A percentile compares a stretch with the other conserved stretches of the same genome.
Evolutionary conservation across 192 early-diverging fungal species (phyloP).

Genomic region (Backusella sp.): DNA sequence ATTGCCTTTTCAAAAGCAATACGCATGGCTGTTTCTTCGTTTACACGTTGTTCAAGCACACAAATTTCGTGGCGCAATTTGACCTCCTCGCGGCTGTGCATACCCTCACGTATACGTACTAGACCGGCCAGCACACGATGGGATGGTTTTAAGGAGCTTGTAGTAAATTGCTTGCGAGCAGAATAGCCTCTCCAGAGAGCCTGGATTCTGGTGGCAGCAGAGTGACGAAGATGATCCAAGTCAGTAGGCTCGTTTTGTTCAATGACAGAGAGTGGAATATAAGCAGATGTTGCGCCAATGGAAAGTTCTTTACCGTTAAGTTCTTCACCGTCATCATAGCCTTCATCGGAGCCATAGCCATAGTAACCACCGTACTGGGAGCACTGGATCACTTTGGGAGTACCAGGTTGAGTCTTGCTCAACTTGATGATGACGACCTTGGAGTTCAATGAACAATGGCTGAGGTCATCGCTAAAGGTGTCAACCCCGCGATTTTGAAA

Average conservation of each 20-base stretch:
- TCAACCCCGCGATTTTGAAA: neutral
- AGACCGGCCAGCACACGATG: conserved; percentile 13
- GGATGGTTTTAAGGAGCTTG: neutral
- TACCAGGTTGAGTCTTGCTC: neutral
- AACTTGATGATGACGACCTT: conserved; percentile 4
- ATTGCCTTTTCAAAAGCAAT: conserved; percentile 31
- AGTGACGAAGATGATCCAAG: neutral
- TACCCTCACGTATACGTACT: conserved; percentile 6
- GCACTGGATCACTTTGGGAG: conserved; percentile 3
- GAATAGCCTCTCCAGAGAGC: conserved; percentile 18
- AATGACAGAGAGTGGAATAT: conserved; percentile 20
- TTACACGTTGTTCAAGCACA: conserved; percentile 15
- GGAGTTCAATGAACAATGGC: neutral
- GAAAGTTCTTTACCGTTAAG: conserved; percentile 8
- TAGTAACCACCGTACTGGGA: neutral
- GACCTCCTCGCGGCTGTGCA: conserved; percentile 4
- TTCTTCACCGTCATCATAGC: conserved; percentile 24
- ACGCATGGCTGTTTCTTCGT: conserved; percentile 26
- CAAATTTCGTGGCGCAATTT: conserved; percentile 1
- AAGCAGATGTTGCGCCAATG: conserved; percentile 25
- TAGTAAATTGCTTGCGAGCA: neutral
- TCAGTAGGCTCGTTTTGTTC: conserved; percentile 3
- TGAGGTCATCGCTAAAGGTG: conserved; percentile 4
- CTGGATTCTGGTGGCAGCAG: conserved; percentile 22
- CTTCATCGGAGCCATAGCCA: conserved; percentile 8